Evolutionary conservation across 2,329 filamentous ascomycete genomes (phyloP), one percentile per base, ranked within the genome.

Genomic region (Orbilia blumenaviensis): DNA sequence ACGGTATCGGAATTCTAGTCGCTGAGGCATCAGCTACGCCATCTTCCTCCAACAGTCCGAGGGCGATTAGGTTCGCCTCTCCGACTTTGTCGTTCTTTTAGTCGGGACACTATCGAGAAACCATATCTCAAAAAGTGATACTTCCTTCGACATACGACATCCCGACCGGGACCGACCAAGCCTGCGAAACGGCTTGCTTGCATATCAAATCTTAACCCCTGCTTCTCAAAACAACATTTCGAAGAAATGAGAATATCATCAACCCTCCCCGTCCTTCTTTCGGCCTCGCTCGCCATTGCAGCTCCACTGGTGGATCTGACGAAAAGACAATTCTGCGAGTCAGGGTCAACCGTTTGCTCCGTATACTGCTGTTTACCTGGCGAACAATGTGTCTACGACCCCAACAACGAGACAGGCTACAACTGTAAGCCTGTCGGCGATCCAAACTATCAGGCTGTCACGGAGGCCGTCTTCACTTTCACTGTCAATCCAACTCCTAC

Each of bases 261-360:
- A 23, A 44, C 48, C 4, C 50, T 75, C 18, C 54, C 62, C 10
- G 34, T 69, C 29, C 60, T 76, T 41, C 72, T 76, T 61, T 64
- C 64, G 27, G 64, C 58, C 4, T 68, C 72, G 6, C 6, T 76
- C 14, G 56, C 72, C 6, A 16, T 69, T 34, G 72, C 72, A 34
- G 44, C 23, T 76, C 72, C 72, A 66, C 72, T 76, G 72, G 72
- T 69, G 56, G 72, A 76, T 29, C 52, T 76, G 46, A 42, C 64
- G 36, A 76, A 76, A 38, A 36, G 72, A 27, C 72, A 76, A 60
- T 76, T 25, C 58, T 76, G 72, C 42, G 58, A 50, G 8, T 38
- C 56, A 6, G 60, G 56, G 14, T 69, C 72, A 8, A 48, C 29
- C 2, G 73, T 77, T 18, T 77, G 73, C 61, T 60, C 60, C 34